Evolutionary conservation across 2,329 filamentous ascomycete species (phyloP), one percentile per base, ranked within the genome.

Genomic region (Emmonsiellopsis sp.): DNA sequence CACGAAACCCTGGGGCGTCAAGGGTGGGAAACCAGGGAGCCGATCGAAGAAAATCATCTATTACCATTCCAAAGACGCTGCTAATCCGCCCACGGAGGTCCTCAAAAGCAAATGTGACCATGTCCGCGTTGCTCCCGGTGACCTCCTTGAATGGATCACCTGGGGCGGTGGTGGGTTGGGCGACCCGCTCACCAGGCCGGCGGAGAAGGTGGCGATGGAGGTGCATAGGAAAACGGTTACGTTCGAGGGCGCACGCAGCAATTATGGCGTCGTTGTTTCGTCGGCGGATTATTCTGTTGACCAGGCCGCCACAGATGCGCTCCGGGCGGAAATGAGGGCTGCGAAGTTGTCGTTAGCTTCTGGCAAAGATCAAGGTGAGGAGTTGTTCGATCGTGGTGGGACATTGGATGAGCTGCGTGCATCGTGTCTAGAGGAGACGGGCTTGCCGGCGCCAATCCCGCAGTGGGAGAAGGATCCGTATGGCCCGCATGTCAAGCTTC

Each of bases 131-230:
- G 62, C 70, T 35, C 71, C 70, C 1, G 74, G 70, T 10, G 75
- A 79, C 55, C 66, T 76, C 1, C 70, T 77, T 5, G 74, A 77
- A 62, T 77, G 71, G 72, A 68, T 76, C 32, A 78, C 76, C 4
- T 77, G 74, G 75, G 74, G 75, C 45, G 75, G 73, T 31, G 75
- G 74, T 20, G 74, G 75, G 1, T 67, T 77, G 10, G 76, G 75
- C 34, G 74, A 77, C 59, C 70, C 74, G 0, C 62, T 77, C 5
- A 71, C 68, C 0, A 67, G 75, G 0, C 71, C 75, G 0, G 65
- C 71, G 0, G 63, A 69, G 30, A 70, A 68, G 41, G 75, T 78
- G 8, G 73, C 74, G 1, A 60, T 70, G 8, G 76, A 78, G 59
- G 73, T 76, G 1, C 72, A 71, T 49, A 70, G 72, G 34, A 68